These are phyloP conservation scores for Phytophthora tubulina DNA, from an alignment of 352 stramenopile genomes.

Conservation along the genomic window DNA sequence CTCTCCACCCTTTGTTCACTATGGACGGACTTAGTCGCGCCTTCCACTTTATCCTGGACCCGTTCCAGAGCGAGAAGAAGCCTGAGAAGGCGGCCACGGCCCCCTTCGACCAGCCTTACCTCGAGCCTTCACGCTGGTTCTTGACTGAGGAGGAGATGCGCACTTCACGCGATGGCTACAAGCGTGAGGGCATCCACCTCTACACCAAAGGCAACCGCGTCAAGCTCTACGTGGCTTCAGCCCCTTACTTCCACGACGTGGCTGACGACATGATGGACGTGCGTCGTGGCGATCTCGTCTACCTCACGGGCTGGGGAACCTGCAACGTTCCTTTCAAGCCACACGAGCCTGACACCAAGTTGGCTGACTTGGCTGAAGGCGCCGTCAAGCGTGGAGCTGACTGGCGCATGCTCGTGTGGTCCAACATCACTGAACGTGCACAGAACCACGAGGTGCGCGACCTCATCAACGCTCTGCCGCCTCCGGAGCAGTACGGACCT, in stretches of 20 bases:
- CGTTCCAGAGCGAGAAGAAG: constrained; percentile 46
- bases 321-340: constrained; percentile 72
- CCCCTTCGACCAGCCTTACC: constrained; percentile 58
- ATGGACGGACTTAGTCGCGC: constrained; percentile 44
- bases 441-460: constrained; percentile 70
- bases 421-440: constrained; percentile 62
- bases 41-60: constrained; percentile 48
- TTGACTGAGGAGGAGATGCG: constrained; percentile 67
- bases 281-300: constrained; percentile 49
- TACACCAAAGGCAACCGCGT: constrained; percentile 64
- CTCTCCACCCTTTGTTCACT: not conserved
- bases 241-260: constrained; percentile 61
- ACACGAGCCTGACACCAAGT: constrained; percentile 43
- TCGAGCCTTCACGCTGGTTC: constrained; percentile 70
- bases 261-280: constrained; percentile 54
- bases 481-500: constrained; percentile 37
- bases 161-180: constrained; percentile 50
- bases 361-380: constrained; percentile 47
- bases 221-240: constrained; percentile 55
- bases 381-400: constrained; percentile 47
- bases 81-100: constrained; percentile 36
- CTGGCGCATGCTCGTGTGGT: constrained; percentile 65
- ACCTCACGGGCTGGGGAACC: constrained; percentile 69
- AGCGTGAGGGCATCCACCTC: constrained; percentile 53
- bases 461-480: constrained; percentile 57